These are phyloP conservation scores for Bimuria novae-zelandiae DNA, from an alignment of 2,329 filamentous ascomycete species.

Conservation along the genomic window DNA sequence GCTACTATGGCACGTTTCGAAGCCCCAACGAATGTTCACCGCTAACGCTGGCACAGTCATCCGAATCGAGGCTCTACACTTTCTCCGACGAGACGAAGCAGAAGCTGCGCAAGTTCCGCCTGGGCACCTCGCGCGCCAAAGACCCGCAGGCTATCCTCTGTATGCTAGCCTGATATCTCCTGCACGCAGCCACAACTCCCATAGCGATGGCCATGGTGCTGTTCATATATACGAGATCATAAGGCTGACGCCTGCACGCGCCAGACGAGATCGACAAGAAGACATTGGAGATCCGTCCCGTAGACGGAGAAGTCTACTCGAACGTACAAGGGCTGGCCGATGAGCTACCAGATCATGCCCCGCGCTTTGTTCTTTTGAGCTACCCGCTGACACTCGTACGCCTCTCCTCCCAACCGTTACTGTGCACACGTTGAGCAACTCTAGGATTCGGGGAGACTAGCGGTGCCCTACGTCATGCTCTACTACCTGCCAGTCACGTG, in stretches of 20 bases:
- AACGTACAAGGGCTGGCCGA: slow-evolving; percentile 81
- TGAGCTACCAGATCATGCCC: slow-evolving; percentile 89
- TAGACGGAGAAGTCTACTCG: slow-evolving; percentile 80
- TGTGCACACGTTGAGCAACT: slow-evolving; percentile 10
- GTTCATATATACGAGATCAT: slow-evolving; percentile 3
- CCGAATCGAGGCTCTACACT: slow-evolving; percentile 87
- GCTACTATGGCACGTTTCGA: slow-evolving; percentile 26
- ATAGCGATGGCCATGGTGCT: neutral
- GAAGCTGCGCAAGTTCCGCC: slow-evolving; percentile 90
- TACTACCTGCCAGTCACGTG: slow-evolving; percentile 94
- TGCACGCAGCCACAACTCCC: neutral
- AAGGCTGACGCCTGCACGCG: slow-evolving; percentile 36
- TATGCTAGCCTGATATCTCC: slow-evolving; percentile 55
- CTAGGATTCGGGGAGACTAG: slow-evolving; percentile 78
- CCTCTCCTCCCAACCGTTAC: slow-evolving; percentile 7
- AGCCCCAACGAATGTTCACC: neutral
- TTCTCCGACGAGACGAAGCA: slow-evolving; percentile 91
- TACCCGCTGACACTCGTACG: slow-evolving; percentile 84
- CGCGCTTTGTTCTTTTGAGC: slow-evolving; percentile 86
- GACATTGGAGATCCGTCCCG: slow-evolving; percentile 85
- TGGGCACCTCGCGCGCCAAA: slow-evolving; percentile 84
- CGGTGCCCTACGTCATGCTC: slow-evolving; percentile 90
- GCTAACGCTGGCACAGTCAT: slow-evolving; percentile 53
- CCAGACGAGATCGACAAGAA: slow-evolving; percentile 88
- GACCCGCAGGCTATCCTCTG: slow-evolving; percentile 92